phyloP scores from a whole-genome alignment of 257 asterid genomes.

The Schizonepeta tenuifolia region DNA sequence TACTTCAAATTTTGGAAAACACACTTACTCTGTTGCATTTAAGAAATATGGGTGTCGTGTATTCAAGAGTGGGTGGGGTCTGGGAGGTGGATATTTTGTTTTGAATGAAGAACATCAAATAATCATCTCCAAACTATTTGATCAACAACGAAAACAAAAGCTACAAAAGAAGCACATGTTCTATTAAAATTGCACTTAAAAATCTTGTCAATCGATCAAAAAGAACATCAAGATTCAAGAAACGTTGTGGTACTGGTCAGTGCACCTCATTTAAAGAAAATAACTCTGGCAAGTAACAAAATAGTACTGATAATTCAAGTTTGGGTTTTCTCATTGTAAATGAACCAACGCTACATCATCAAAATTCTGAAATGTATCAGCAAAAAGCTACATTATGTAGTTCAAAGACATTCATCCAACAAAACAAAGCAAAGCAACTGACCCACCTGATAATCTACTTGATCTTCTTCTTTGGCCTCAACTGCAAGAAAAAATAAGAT shows the following conservation, averaged over 20 bases:
- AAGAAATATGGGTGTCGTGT: too few relatives aligned
- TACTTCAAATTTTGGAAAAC: too few relatives aligned
- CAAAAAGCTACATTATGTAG: conserved; percentile 25
- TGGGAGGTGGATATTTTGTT: too few relatives aligned
- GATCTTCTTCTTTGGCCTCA: conserved; percentile 56
- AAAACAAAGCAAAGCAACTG: conserved; percentile 9
- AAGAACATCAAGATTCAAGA: neutral
- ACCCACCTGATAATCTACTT: conserved; percentile 33
- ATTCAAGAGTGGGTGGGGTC: too few relatives aligned
- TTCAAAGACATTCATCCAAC: conserved; percentile 3
- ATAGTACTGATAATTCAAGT: neutral
- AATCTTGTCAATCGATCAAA: neutral
- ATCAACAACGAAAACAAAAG: too few relatives aligned
- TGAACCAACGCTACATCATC: conserved; percentile 5
- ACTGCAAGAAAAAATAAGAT: conserved; percentile 30
- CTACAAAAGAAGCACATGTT: too few relatives aligned
- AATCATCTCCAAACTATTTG: too few relatives aligned
- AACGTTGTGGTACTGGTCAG: too few relatives aligned
- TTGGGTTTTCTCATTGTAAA: neutral
- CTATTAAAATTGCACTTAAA: neutral
- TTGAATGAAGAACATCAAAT: too few relatives aligned
- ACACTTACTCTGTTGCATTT: too few relatives aligned
- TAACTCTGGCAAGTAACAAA: neutral
- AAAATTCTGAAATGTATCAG: conserved; percentile 3
- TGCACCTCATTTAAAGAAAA: neutral